Conservation (phyloP, 2,329 filamentous ascomycete genomes). For the Paradendryphiella salina region DNA sequence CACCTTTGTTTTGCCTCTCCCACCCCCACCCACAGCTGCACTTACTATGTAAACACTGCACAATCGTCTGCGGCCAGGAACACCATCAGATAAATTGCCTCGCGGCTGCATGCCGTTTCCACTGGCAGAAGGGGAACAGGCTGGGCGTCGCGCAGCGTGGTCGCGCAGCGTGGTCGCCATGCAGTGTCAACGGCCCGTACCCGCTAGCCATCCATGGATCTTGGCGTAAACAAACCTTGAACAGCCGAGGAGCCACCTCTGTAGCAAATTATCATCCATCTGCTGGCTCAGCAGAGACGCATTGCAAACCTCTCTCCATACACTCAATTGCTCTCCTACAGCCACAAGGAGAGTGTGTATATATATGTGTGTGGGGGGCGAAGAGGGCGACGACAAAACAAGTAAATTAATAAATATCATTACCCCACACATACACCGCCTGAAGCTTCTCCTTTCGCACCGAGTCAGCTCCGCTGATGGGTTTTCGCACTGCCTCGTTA, state of each 20-base stretch:
- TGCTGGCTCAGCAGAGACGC: constrained; percentile 3
- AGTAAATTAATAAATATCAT: constrained; percentile 1
- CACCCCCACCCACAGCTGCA: constrained; percentile 6
- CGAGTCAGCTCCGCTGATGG: constrained; percentile 32
- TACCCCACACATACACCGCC: constrained; percentile 11
- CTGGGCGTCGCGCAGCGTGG: neutral
- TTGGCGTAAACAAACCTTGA: constrained; percentile 25
- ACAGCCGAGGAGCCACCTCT: constrained; percentile 10
- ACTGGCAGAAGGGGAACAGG: constrained; percentile 4
- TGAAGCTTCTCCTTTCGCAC: constrained; percentile 14
- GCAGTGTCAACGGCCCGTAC: constrained; percentile 19
- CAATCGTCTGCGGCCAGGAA: constrained; percentile 6
- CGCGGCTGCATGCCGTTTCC: constrained; percentile 3
- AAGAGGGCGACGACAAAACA: neutral
- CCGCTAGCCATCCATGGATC: constrained; percentile 16
- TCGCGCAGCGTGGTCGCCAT: constrained; percentile 22
- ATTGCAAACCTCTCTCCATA: constrained; percentile 7
- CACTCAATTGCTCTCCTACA: constrained; percentile 9
- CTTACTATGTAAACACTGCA: constrained; percentile 4
- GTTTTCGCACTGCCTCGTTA: constrained; percentile 26
- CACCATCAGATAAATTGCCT: neutral
- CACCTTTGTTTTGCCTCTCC: neutral
- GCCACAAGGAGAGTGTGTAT: neutral
- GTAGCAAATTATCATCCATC: neutral
- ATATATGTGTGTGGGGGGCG: neutral